Base-by-base conservation (phyloP, 148 eudicot species). In the Persicaria maculosa region DNA sequence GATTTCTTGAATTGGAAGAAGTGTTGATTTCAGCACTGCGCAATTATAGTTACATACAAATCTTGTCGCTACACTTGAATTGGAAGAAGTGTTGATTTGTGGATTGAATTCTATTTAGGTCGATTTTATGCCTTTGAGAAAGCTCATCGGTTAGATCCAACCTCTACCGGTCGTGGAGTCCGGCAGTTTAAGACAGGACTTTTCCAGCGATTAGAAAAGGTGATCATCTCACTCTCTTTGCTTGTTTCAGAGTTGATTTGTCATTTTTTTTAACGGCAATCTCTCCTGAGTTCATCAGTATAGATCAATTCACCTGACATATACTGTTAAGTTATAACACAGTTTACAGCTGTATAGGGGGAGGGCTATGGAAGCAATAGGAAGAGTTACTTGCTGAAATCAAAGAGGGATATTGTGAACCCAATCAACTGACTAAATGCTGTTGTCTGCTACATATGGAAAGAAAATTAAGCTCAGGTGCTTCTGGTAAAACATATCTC, bases 161-260 rank as follows among this genome's bases (percentile, higher is more conserved):
- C 74, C 79, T 90, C 95, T 17, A 90, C 76, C 9, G 95, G 95
- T 11, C 91, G 95, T 74, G 95, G 95, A 71, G 92, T 90, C 20
- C 80, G 89, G 68, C 92, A 88, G 67, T 90, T 90, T 62, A 90
- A 90, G 83, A 90, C 95, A 0, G 79, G 82, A 75, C 84, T 90
- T 22, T 70, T 82, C 45, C 92, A 88, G 76, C 81, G 95, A 54
- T 77, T 90, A 72, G 92, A 90, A 59, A 70, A 88, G 89, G 95
- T 90, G 86, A 12, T 59, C 65, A 59, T 59, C 43, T 59, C 43
- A 57, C 11, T 22, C 6, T 20, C 67, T 59, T 59, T 40, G 25
- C 67, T 22, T 22, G 67, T 1, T 31, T 31, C 40, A 31, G 6
- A 59, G 2, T 25, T 22, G 14, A 9, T 22, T 9, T 19, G 40